phyloP scores from a whole-genome alignment of 2,329 filamentous ascomycete genomes.

The Fonsecaea erecta region DNA sequence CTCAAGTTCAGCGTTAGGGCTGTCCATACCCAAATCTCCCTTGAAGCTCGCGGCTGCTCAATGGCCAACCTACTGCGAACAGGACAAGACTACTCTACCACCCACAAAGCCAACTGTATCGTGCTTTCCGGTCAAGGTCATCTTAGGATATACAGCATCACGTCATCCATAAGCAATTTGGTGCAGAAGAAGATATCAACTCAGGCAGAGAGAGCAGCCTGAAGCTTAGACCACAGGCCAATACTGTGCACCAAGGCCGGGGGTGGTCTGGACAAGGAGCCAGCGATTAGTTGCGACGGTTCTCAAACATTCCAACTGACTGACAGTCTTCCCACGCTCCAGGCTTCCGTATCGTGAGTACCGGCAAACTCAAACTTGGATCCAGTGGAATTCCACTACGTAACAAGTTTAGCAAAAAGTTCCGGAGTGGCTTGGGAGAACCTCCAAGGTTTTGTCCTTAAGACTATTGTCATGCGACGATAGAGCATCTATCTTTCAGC shows the following conservation, averaged over 20 bases:
- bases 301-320: not conserved
- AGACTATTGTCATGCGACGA: not conserved
- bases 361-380: not conserved
- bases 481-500: not conserved
- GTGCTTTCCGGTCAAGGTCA: not conserved
- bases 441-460: not conserved
- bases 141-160: not conserved
- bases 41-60: not conserved
- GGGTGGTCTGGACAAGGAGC: not conserved
- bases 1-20: not conserved
- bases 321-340: not conserved
- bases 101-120: not conserved
- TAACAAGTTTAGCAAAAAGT: not conserved
- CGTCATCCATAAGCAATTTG: not conserved
- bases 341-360: not conserved
- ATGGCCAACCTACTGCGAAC: not conserved
- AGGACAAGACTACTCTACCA: not conserved
- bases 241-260: not conserved
- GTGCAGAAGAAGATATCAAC: not conserved
- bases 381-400: not conserved
- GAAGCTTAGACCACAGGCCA: not conserved
- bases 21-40: not conserved
- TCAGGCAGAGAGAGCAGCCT: not conserved
- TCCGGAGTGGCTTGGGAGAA: not conserved
- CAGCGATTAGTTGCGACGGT: not conserved